These are phyloP conservation scores for Wickerhamomyces chaumierensis DNA, from an alignment of 805 yeast species.

Conservation along the genomic window DNA sequence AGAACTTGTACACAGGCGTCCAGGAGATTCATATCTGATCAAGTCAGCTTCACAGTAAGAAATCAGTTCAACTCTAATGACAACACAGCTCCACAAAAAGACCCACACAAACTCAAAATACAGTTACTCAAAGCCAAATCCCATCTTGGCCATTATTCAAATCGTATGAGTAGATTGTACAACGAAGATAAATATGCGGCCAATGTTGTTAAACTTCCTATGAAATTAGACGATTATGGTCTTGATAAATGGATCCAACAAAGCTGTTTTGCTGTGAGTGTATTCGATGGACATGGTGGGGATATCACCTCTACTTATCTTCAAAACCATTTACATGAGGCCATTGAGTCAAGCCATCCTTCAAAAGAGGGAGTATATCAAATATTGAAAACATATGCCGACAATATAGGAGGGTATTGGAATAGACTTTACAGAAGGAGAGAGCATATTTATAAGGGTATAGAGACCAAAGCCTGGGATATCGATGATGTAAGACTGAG, in stretches of 20 bases:
- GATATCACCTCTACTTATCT: constrained; percentile 58
- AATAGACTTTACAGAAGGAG: constrained; percentile 51
- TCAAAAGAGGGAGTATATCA: constrained; percentile 25
- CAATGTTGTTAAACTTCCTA: constrained; percentile 41
- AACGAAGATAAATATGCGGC: constrained; percentile 81
- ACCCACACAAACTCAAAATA: constrained; percentile 11
- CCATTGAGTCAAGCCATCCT: constrained; percentile 33
- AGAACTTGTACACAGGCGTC: background rate
- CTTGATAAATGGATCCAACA: constrained; percentile 8
- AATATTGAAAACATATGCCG: constrained; percentile 42
- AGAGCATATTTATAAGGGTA: constrained; percentile 22
- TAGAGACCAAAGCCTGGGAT: constrained; percentile 17
- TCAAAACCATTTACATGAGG: constrained; percentile 37
- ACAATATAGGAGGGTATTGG: constrained; percentile 75
- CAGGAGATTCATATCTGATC: constrained; percentile 11
- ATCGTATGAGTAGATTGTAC: constrained; percentile 61
- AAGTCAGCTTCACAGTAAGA: constrained; percentile 12
- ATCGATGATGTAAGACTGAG: constrained; percentile 50
- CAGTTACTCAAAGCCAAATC: constrained; percentile 42
- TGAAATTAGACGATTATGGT: constrained; percentile 17
- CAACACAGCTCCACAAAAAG: no score
- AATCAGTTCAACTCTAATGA: no score
- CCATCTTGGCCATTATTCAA: constrained; percentile 61
- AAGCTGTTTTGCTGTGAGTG: constrained; percentile 51
- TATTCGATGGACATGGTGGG: constrained; percentile 97